Conservation (phyloP, 768 basidiomycete genomes). For the Lanmaoa pseudosensibilis region DNA sequence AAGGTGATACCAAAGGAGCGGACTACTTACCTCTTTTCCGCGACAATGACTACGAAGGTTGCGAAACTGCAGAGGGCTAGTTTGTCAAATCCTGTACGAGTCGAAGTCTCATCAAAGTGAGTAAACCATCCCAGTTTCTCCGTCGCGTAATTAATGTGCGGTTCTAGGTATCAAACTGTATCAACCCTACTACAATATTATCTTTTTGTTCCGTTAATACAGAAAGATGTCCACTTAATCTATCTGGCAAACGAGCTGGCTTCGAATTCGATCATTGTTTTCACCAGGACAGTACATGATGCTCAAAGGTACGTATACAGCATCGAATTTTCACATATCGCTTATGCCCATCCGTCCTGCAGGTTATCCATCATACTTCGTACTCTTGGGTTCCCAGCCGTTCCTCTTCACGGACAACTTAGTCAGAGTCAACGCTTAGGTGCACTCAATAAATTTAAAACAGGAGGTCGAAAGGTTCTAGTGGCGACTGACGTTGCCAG, state of each 20-base stretch:
- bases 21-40: constrained; percentile 94
- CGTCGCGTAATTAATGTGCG: neutral
- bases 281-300: constrained; percentile 94
- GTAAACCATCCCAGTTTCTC: constrained; percentile 24
- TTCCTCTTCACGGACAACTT: constrained; percentile 94
- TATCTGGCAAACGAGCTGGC: constrained; percentile 87
- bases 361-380: constrained; percentile 89
- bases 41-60: constrained; percentile 98
- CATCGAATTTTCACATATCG: neutral
- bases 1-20: constrained; percentile 94
- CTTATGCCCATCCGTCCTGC: neutral
- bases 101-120: constrained; percentile 92
- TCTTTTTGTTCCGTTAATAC: constrained; percentile 85
- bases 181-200: constrained; percentile 95
- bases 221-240: constrained; percentile 90
- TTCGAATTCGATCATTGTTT: constrained; percentile 92
- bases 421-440: constrained; percentile 92
- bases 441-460: constrained; percentile 92
- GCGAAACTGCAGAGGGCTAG: constrained; percentile 94
- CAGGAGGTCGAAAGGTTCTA: constrained; percentile 84
- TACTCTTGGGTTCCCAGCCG: constrained; percentile 88
- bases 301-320: constrained; percentile 61
- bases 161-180: constrained; percentile 88
- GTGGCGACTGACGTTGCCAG: constrained; percentile 97
- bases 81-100: constrained; percentile 86